These are phyloP conservation scores for Colletotrichum sp. DNA, from an alignment of 2,329 filamentous ascomycete genomes.

Conservation along the genomic window DNA sequence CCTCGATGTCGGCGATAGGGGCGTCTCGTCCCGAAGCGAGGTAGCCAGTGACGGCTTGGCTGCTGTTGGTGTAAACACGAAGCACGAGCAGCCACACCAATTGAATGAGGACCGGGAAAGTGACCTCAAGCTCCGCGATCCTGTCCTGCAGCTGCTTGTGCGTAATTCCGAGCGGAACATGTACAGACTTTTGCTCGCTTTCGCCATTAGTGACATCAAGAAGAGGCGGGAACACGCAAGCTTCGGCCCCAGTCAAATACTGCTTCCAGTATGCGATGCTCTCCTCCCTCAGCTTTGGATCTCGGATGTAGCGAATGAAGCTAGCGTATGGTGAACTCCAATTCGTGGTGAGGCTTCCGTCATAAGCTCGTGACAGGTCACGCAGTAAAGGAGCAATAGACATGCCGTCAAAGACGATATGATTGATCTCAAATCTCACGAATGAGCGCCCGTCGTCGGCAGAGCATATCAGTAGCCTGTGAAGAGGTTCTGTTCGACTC, in stretches of 20 bases:
- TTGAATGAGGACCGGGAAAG: constrained; percentile 55
- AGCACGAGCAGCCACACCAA: constrained; percentile 58
- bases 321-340: constrained; percentile 18
- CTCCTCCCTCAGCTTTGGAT: constrained; percentile 22
- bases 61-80: constrained; percentile 48
- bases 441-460: neutral
- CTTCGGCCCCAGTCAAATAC: constrained; percentile 28
- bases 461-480: neutral
- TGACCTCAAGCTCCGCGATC: constrained; percentile 45
- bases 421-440: constrained; percentile 25
- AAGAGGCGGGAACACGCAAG: constrained; percentile 32
- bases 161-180: neutral
- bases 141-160: constrained; percentile 31
- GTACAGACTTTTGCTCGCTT: neutral
- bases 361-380: constrained; percentile 32
- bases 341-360: constrained; percentile 8
- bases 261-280: constrained; percentile 29
- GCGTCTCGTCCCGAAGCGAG: constrained; percentile 58
- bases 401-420: constrained; percentile 37
- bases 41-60: constrained; percentile 59
- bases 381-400: constrained; percentile 33
- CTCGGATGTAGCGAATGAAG: constrained; percentile 25
- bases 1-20: constrained; percentile 50
- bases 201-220: neutral
- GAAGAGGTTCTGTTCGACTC: neutral